Evolutionary conservation across 2,329 filamentous ascomycete genomes (phyloP).

Genomic region (Westerdykella aurantiaca): DNA sequence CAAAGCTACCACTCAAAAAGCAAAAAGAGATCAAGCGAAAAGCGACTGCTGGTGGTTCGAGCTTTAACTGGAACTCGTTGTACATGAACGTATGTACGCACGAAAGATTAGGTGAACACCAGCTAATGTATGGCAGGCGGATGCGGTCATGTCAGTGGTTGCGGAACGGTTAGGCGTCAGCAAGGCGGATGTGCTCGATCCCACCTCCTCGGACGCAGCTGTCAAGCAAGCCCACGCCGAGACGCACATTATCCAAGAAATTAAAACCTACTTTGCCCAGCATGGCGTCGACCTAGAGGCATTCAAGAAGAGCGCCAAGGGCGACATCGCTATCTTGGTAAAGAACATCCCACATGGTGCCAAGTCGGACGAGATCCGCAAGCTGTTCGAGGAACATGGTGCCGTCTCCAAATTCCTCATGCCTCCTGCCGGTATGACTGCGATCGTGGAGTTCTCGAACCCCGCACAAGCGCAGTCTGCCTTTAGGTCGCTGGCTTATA

Average conservation of each 20-base stretch:
- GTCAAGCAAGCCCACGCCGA: constrained; percentile 97
- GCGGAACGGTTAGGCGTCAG: constrained; percentile 80
- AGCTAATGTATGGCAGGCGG: constrained; percentile 41
- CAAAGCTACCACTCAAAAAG: constrained; percentile 89
- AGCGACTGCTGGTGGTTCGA: constrained; percentile 67
- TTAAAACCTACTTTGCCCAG: constrained; percentile 80
- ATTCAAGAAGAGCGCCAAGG: constrained; percentile 78
- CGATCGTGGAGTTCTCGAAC: constrained; percentile 82
- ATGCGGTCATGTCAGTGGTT: constrained; percentile 87
- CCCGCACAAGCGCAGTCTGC: constrained; percentile 74
- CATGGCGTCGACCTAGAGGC: constrained; percentile 89
- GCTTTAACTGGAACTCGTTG: constrained; percentile 99
- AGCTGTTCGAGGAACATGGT: constrained; percentile 80
- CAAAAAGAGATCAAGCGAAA: constrained; percentile 86
- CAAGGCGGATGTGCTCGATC: constrained; percentile 88
- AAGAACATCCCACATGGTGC: constrained; percentile 93
- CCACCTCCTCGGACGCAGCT: constrained; percentile 88
- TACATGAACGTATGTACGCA: constrained; percentile 72
- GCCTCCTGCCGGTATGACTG: constrained; percentile 88
- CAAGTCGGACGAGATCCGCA: constrained; percentile 68
- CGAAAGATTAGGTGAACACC: not conserved
- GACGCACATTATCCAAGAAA: constrained; percentile 93
- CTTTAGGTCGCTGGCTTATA: constrained; percentile 79
- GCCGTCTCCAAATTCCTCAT: constrained; percentile 77
- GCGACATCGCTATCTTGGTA: constrained; percentile 80